phyloP scores from a whole-genome alignment of 306 rosid genomes.

The Echinosophora koreensis region DNA sequence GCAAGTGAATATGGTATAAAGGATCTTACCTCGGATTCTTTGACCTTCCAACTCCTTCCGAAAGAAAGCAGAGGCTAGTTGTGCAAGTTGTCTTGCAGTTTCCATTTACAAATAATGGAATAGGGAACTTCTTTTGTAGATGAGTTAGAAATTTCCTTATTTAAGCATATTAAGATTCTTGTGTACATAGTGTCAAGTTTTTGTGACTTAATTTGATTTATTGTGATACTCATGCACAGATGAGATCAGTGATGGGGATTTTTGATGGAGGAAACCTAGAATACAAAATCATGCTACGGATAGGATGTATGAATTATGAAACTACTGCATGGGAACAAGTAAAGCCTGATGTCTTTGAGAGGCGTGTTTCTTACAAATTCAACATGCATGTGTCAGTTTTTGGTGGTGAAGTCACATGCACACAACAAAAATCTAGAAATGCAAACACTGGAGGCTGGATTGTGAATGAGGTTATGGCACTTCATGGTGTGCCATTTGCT shows the following conservation, averaged over 20 bases:
- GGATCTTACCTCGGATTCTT: background rate
- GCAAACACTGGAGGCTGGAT: constrained; percentile 65
- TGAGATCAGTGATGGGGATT: constrained; percentile 63
- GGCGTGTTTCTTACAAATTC: constrained; percentile 69
- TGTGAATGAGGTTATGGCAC: constrained; percentile 73
- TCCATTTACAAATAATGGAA: background rate
- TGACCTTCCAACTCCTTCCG: background rate
- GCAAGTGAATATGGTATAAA: background rate
- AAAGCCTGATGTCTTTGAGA: constrained; percentile 55
- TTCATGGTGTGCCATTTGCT: constrained; percentile 72
- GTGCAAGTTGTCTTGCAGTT: constrained; percentile 16
- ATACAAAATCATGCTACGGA: constrained; percentile 70
- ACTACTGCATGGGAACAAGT: constrained; percentile 70
- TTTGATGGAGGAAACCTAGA: constrained; percentile 80
- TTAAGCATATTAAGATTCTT: background rate
- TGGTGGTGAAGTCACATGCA: constrained; percentile 74
- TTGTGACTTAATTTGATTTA: constrained; percentile 8
- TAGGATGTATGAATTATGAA: constrained; percentile 68
- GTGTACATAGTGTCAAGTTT: constrained; percentile 1
- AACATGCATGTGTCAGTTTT: constrained; percentile 61
- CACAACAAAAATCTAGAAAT: constrained; percentile 62
- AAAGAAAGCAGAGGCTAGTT: constrained; percentile 1
- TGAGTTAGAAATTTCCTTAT: background rate
- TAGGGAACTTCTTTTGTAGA: background rate
- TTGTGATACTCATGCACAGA: constrained; percentile 56